Base-by-base conservation (phyloP, 179 eudicot genomes). In the Carnegiea gigantea region DNA sequence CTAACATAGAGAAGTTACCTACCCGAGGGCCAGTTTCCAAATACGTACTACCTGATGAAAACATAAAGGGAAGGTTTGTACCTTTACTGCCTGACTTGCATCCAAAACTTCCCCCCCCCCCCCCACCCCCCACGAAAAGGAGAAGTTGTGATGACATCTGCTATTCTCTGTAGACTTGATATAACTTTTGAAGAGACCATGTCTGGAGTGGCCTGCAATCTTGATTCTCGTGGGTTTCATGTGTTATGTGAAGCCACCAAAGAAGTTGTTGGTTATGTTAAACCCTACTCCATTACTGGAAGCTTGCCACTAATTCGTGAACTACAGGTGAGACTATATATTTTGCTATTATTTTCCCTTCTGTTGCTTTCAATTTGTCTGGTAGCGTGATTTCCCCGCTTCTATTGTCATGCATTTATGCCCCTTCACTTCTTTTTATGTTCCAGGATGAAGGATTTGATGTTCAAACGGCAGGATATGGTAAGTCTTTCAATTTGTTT, bases 201-300 rank as follows among this genome's bases (percentile, higher is more conserved):
- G 64, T 84, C 93, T 77, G 99, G 99, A 77, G 93, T 96, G 74
- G 99, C 99, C 51, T 94, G 99, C 87, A 86, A 91, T 86, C 97
- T 96, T 65, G 86, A 96, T 60, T 96, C 99, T 70, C 98, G 88
- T 70, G 99, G 99, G 72, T 96, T 87, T 86, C 93, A 92, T 60
- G 97, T 92, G 17, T 84, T 96, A 80, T 94, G 98, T 88, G 90
- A 96, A 88, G 97, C 99, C 78, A 96, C 99, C 54, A 91, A 94
- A 91, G 97, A 96, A 85, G 92, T 89, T 79, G 97, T 96, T 81
- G 99, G 99, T 57, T 89, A 91, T 88, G 92, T 88, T 57, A 87
- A 96, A 88, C 99, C 99, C 64, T 96, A 94, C 87, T 92, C 99
- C 75, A 92, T 94, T 67, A 96, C 98, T 6, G 99, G 99, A 81